Conservation (phyloP, 2,329 filamentous ascomycete genomes). For the Camillea tinctor region DNA sequence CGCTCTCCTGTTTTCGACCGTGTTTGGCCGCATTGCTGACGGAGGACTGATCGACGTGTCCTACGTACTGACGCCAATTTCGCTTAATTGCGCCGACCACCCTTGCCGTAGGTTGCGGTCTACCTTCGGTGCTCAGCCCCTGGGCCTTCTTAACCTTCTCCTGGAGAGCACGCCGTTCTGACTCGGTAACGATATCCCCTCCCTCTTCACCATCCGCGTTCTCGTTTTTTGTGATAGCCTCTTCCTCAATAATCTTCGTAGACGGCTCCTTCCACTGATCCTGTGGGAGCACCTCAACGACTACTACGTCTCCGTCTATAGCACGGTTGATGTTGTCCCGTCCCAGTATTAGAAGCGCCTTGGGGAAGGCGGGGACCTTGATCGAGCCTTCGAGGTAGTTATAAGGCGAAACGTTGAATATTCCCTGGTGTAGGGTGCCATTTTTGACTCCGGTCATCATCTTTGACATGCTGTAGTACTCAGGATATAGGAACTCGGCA, state of each 20-base stretch:
- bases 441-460: slow-evolving; percentile 92
- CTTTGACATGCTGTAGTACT: slow-evolving; percentile 85
- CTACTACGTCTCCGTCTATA: slow-evolving; percentile 87
- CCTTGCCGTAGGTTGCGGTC: slow-evolving; percentile 84
- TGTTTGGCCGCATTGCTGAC: slow-evolving; percentile 71
- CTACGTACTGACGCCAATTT: slow-evolving; percentile 98
- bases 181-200: slow-evolving; percentile 78
- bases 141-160: slow-evolving; percentile 89
- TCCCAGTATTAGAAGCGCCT: slow-evolving; percentile 81
- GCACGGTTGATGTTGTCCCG: slow-evolving; percentile 95
- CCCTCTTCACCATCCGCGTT: slow-evolving; percentile 82
- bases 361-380: slow-evolving; percentile 85
- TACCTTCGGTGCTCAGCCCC: slow-evolving; percentile 70
- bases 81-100: slow-evolving; percentile 91
- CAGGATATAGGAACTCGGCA: slow-evolving; percentile 75
- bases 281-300: slow-evolving; percentile 87
- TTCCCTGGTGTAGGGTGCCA: slow-evolving; percentile 86
- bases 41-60: slow-evolving; percentile 87
- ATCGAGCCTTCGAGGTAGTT: slow-evolving; percentile 96
- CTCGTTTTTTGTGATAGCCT: slow-evolving; percentile 86
- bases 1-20: slow-evolving; percentile 82
- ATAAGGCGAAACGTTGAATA: slow-evolving; percentile 95
- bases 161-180: slow-evolving; percentile 81
- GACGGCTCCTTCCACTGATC: slow-evolving; percentile 98
- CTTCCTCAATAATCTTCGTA: slow-evolving; percentile 93